Percentiles rank a stretch among this genome's conserved stretches.
These are phyloP conservation scores for Hypoxylon sp. DNA, from an alignment of 2,329 filamentous ascomycete species.

Conservation along the genomic window DNA sequence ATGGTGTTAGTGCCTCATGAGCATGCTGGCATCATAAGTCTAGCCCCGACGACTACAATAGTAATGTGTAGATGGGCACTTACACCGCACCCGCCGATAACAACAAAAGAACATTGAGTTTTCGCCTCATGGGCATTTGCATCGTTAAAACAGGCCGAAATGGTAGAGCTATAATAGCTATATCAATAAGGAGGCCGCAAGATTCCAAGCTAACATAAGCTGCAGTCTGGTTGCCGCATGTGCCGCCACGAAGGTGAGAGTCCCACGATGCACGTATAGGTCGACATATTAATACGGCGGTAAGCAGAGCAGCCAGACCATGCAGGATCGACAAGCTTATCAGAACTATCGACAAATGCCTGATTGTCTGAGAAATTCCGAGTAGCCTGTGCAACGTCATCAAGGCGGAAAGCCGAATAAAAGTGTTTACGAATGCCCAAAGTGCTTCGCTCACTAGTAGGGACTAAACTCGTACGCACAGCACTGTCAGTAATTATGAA, in stretches of 20 bases:
- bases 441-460: constrained; percentile 26
- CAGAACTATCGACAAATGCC: not conserved
- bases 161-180: constrained; percentile 19
- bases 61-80: constrained; percentile 1
- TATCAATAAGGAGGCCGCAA: constrained; percentile 22
- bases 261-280: constrained; percentile 30
- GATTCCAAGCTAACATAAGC: constrained; percentile 22
- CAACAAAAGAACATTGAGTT: not conserved
- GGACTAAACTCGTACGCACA: constrained; percentile 9
- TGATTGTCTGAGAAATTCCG: too few species aligned
- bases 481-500: not conserved
- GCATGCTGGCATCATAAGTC: not conserved
- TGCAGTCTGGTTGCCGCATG: constrained; percentile 25
- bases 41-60: not conserved
- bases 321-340: constrained; percentile 9
- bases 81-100: constrained; percentile 25
- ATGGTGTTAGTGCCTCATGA: not conserved
- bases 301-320: constrained; percentile 14
- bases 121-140: not conserved
- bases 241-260: constrained; percentile 9
- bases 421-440: constrained; percentile 31
- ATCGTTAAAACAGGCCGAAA: not conserved
- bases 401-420: constrained; percentile 28
- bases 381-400: not conserved
- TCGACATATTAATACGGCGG: constrained; percentile 16